Evolutionary conservation across 176 grass and related monocot species (phyloP).

Genomic region (Metroxylon sagu): DNA sequence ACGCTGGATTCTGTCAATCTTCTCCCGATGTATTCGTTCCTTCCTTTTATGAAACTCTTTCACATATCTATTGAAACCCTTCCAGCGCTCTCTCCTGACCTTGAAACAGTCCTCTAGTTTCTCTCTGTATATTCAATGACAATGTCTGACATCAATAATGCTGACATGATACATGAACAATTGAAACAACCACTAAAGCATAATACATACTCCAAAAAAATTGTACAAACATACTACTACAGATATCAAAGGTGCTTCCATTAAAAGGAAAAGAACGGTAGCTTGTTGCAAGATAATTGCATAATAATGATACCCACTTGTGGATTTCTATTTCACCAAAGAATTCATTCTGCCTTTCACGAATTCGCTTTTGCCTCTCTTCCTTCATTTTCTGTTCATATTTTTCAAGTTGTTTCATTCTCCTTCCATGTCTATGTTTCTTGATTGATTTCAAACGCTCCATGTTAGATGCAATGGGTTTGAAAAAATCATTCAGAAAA

Average conservation of each 20-base stretch:
- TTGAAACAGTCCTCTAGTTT: constrained; percentile 90
- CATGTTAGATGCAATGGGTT: constrained; percentile 59
- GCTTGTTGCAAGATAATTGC: background rate
- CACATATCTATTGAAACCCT: constrained; percentile 76
- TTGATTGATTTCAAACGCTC: constrained; percentile 78
- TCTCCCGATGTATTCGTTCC: constrained; percentile 85
- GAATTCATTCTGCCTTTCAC: constrained; percentile 96
- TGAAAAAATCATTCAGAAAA: constrained; percentile 93
- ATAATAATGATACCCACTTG: constrained; percentile 39
- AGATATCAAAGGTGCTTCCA: too few relatives aligned
- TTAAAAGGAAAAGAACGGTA: too few relatives aligned
- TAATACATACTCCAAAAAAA: too few relatives aligned
- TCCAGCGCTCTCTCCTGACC: constrained; percentile 72
- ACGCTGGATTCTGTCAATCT: constrained; percentile 87
- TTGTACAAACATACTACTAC: too few relatives aligned
- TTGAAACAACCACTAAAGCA: too few relatives aligned
- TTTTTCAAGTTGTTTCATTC: constrained; percentile 92
- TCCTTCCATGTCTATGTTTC: constrained; percentile 84
- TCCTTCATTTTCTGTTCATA: constrained; percentile 99
- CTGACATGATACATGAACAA: too few relatives aligned
- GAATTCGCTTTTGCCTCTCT: constrained; percentile 96
- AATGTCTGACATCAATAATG: background rate
- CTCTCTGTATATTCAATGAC: constrained; percentile 46
- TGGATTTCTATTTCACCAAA: constrained; percentile 89
- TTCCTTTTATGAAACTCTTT: constrained; percentile 99